Base-by-base conservation (phyloP, 352 stramenopile species). In the Achlya hypogyna region DNA sequence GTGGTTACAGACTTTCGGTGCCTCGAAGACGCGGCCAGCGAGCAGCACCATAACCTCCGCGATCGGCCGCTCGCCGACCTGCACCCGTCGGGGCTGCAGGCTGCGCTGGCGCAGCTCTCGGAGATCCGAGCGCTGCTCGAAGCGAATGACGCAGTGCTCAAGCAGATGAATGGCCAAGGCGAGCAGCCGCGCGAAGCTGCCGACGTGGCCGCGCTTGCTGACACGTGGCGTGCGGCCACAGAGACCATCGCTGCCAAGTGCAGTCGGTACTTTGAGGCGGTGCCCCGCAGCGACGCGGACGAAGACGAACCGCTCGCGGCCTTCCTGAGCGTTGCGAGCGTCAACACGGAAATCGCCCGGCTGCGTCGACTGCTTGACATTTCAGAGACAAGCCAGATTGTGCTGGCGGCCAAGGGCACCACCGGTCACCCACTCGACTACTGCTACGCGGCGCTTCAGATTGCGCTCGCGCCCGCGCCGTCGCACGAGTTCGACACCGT, bases 211-310 rank as follows among this genome's bases (percentile, higher is more conserved):
- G 71, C 84, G 4, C 69, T 89, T 1, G 78, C 83, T 8, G 74
- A 78, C 6, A 71, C 76, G 35, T 78, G 89, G 54, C 72, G 72
- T 6, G 68, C 71, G 0, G 69, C 87, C 32, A 90, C 75, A 0
- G 83, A 92, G 66, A 72, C 78, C 8, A 75, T 92, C 51, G 89
- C 81, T 45, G 81, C 89, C 42, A 79, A 77, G 63, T 87, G 78
- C 51, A 89, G 79, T 45, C 78, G 83, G 18, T 92, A 92, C 67
- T 90, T 88, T 66, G 83, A 92, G 62, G 71, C 89, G 10, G 89
- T 92, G 75, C 83, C 83, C n/a, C 86, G 77, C 31, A 78, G 86
- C 62, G 83, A 92, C 71, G 76, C 88, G 23, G 35, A 80, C 86
- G 22, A n/a, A n/a, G n/a, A n/a, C 73, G 14, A 74, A 79, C n/a